Percentiles rank a stretch among this genome's conserved stretches.
These are phyloP conservation scores for Breynia disticha DNA, from an alignment of 441 rosid genomes.

Conservation along the genomic window DNA sequence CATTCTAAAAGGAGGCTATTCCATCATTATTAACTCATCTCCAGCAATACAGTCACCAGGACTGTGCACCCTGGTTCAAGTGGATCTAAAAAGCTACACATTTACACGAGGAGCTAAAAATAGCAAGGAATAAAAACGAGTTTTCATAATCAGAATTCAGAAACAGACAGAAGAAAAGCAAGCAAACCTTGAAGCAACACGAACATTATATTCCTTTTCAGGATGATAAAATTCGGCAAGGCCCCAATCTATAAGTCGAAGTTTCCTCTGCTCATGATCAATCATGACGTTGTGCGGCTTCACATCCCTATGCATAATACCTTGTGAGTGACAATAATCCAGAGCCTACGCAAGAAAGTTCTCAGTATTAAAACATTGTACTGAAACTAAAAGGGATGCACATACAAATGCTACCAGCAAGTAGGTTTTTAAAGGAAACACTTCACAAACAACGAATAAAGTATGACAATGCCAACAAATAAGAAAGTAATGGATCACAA, in stretches of 20 bases:
- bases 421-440: neutral
- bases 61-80: no score
- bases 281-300: conserved; percentile 99
- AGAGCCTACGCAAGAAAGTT: conserved; percentile 49
- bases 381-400: no score
- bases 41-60: no score
- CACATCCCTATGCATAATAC: conserved; percentile 98
- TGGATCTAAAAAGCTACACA: no score
- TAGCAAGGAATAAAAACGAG: no score
- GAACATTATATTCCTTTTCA: conserved; percentile 91
- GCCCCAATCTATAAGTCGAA: conserved; percentile 97
- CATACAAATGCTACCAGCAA: neutral
- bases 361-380: neutral
- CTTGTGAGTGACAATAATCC: conserved; percentile 95
- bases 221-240: conserved; percentile 98
- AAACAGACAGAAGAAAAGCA: conserved; percentile 2
- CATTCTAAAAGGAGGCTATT: no score
- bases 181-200: conserved; percentile 87
- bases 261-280: conserved; percentile 92
- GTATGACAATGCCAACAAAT: neutral
- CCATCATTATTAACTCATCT: no score
- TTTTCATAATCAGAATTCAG: neutral
- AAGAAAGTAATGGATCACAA: neutral
- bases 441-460: neutral
- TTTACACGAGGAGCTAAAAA: no score